Evolutionary conservation across 768 basidiomycete species (phyloP).

Genomic region (Leccinum olivaceopallidum): DNA sequence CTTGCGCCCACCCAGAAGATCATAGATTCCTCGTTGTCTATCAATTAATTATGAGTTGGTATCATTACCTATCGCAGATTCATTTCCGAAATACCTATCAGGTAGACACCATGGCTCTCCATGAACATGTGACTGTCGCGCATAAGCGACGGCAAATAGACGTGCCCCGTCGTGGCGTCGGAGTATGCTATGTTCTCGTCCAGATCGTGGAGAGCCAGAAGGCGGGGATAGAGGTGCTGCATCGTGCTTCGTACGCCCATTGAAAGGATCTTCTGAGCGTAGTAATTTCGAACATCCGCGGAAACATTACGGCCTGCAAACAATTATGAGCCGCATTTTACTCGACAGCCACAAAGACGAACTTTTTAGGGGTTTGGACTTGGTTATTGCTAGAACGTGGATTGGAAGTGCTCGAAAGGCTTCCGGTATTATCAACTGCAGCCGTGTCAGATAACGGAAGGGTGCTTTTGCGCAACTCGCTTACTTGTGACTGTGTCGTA

Average conservation of each 20-base stretch:
- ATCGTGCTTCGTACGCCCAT: slow-evolving; percentile 70
- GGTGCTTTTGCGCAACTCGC: slow-evolving; percentile 10
- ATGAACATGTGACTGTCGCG: slow-evolving; percentile 82
- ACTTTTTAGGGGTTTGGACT: slow-evolving; percentile 95
- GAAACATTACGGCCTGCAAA: slow-evolving; percentile 76
- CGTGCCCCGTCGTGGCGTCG: slow-evolving; percentile 53
- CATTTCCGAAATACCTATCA: slow-evolving; percentile 64
- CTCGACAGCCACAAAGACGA: slow-evolving; percentile 12
- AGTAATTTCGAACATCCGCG: slow-evolving; percentile 91
- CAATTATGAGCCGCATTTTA: slow-evolving; percentile 7
- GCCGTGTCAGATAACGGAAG: slow-evolving; percentile 9
- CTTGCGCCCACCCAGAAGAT: slow-evolving; percentile 91
- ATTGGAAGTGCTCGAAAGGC: slow-evolving; percentile 85
- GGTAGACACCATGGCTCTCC: slow-evolving; percentile 89
- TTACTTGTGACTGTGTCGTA: slow-evolving; percentile 76
- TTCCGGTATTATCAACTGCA: slow-evolving; percentile 91
- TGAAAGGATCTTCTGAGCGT: slow-evolving; percentile 72
- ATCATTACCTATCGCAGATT: slow-evolving; percentile 17
- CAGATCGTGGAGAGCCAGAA: slow-evolving; percentile 88
- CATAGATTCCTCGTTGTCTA: slow-evolving; percentile 86
- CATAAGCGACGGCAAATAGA: slow-evolving; percentile 76
- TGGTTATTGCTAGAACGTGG: slow-evolving; percentile 77
- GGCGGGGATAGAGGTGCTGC: slow-evolving; percentile 82
- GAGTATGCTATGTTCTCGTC: slow-evolving; percentile 70
- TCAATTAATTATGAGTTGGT: slow-evolving; percentile 7